phyloP scores from a whole-genome alignment of 2,329 filamentous ascomycete species.

The Aspergillus sp. region DNA sequence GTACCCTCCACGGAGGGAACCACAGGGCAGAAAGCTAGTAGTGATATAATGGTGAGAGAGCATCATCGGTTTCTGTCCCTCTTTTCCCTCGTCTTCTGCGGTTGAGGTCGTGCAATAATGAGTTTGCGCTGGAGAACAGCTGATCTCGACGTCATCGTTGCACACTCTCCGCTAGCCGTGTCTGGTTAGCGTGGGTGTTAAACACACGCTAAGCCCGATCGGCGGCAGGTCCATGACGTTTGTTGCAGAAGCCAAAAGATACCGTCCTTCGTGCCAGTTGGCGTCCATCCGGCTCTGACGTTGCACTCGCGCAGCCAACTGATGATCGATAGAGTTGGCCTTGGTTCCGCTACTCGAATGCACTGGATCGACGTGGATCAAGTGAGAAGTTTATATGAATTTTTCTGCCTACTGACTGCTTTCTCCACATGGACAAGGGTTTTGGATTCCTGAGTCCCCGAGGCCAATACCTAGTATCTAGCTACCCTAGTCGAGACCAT shows the following conservation, averaged over 20 bases:
- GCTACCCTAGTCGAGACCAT: too few relatives aligned
- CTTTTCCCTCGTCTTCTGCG: neutral
- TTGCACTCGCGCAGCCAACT: conserved; percentile 19
- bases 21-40: conserved; percentile 4
- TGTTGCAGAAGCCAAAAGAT: neutral
- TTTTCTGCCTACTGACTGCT: conserved; percentile 10
- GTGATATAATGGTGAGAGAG: conserved; percentile 23
- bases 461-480: too few relatives aligned
- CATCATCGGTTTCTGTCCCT: conserved; percentile 9
- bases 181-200: conserved; percentile 16
- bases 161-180: conserved; percentile 16
- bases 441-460: too few relatives aligned
- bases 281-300: conserved; percentile 11
- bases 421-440: neutral
- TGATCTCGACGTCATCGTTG: conserved; percentile 32
- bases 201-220: conserved; percentile 11
- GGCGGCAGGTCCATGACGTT: conserved; percentile 27
- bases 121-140: neutral
- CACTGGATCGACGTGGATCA: conserved; percentile 18
- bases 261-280: neutral
- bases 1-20: neutral
- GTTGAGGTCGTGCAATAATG: neutral
- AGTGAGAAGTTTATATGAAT: conserved; percentile 8
- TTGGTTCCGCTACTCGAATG: neutral
- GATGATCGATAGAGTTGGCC: conserved; percentile 4